A percentile compares a stretch with the other conserved stretches of the same genome.
phyloP scores from a whole-genome alignment of 371 early-diverging fungal species.

The Mucor irregularis region DNA sequence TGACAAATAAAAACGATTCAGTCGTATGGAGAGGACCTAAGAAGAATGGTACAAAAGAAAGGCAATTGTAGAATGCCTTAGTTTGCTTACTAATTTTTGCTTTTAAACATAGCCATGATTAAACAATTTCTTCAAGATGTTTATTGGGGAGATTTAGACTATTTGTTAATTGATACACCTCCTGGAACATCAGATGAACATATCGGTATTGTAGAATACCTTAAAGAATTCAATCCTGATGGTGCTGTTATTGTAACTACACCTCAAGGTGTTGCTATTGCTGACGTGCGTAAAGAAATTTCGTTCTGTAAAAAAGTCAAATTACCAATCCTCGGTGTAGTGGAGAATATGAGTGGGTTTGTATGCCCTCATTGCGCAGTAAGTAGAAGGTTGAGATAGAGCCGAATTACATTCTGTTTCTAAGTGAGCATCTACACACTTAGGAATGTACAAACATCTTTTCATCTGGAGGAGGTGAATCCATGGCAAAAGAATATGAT shows the following conservation, averaged over 20 bases:
- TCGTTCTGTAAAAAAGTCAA: constrained; percentile 84
- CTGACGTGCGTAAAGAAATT: constrained; percentile 87
- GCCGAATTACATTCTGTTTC: too few species aligned
- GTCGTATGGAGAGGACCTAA: constrained; percentile 98
- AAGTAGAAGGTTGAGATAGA: too few species aligned
- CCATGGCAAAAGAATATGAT: constrained; percentile 79
- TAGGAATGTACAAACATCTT: constrained; percentile 92
- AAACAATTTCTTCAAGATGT: constrained; percentile 91
- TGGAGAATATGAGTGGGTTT: constrained; percentile 96
- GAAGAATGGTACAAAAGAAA: constrained; percentile 63
- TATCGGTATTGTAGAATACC: constrained; percentile 75
- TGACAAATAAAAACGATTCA: constrained; percentile 78
- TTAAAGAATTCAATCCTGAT: constrained; percentile 74
- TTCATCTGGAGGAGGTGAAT: constrained; percentile 91
- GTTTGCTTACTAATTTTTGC: background rate
- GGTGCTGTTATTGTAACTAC: constrained; percentile 88
- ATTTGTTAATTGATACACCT: constrained; percentile 93
- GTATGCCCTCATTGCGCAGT: constrained; percentile 87
- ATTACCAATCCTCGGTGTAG: constrained; percentile 80
- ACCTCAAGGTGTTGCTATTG: constrained; percentile 85
- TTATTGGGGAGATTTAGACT: constrained; percentile 86
- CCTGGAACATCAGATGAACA: constrained; percentile 97
- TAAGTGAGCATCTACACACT: background rate
- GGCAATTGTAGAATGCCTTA: background rate
- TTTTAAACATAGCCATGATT: constrained; percentile 68